Conservation (phyloP, 2,329 filamentous ascomycete genomes). For the Raffaelea arxii region DNA sequence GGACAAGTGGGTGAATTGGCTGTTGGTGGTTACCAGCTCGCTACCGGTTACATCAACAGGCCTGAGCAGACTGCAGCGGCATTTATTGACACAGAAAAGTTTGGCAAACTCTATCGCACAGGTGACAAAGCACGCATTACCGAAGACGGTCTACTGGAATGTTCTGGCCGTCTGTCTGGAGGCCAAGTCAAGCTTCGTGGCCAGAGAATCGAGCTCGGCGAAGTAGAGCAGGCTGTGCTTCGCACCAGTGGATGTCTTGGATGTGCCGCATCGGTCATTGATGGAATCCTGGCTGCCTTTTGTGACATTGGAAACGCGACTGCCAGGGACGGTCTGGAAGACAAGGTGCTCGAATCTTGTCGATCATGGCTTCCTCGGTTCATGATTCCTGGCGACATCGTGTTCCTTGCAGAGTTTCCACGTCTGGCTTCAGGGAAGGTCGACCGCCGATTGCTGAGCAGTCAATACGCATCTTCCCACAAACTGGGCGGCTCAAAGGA, state of each 20-base stretch:
- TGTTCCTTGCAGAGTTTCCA: constrained; percentile 56
- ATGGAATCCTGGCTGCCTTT: constrained; percentile 64
- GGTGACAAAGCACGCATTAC: constrained; percentile 71
- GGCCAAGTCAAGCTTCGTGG: constrained; percentile 84
- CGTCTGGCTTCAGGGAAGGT: constrained; percentile 76
- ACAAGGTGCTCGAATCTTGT: constrained; percentile 48
- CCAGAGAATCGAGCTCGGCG: constrained; percentile 72
- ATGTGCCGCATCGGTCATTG: constrained; percentile 57
- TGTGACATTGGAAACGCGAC: constrained; percentile 34
- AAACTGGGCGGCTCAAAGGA: constrained; percentile 1
- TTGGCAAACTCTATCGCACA: constrained; percentile 70
- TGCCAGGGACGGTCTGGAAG: constrained; percentile 22
- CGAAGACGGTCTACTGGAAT: constrained; percentile 64
- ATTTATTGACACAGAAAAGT: constrained; percentile 54
- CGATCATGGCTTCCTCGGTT: constrained; percentile 67
- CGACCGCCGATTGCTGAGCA: constrained; percentile 55
- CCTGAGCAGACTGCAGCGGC: constrained; percentile 61
- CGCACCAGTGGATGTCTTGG: constrained; percentile 52
- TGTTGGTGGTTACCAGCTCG: constrained; percentile 71
- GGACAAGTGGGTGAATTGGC: constrained; percentile 72
- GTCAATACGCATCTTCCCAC: constrained; percentile 31
- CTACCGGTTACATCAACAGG: constrained; percentile 72
- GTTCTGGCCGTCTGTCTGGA: constrained; percentile 66
- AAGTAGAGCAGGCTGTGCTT: constrained; percentile 62
- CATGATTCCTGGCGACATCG: constrained; percentile 72